phyloP scores from a whole-genome alignment of 257 asterid genomes.

The Nicotiana attenuata region DNA sequence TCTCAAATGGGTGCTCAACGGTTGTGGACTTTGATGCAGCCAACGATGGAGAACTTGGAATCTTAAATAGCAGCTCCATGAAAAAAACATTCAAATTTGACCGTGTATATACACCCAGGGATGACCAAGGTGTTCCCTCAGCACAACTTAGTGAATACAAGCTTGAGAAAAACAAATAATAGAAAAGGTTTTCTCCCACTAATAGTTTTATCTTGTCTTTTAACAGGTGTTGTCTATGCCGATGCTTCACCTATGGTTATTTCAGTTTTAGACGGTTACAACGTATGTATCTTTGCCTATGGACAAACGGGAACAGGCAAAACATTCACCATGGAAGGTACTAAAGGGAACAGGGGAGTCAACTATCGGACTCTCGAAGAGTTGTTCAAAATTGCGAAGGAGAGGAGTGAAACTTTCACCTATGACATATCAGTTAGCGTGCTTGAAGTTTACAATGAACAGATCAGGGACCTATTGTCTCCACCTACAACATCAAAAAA shows the following conservation, averaged over 20 bases:
- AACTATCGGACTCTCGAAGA: constrained; percentile 89
- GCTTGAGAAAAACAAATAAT: background rate
- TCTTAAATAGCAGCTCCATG: constrained; percentile 45
- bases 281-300: constrained; percentile 94
- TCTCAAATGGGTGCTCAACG: constrained; percentile 48
- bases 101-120: constrained; percentile 84
- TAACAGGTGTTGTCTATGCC: constrained; percentile 77
- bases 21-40: constrained; percentile 87
- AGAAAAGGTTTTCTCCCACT: background rate
- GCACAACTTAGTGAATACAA: background rate
- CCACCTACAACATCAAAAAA: constrained; percentile 65
- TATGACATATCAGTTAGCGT: constrained; percentile 91
- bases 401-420: constrained; percentile 57
- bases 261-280: constrained; percentile 96
- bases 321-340: constrained; percentile 99
- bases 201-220: constrained; percentile 1
- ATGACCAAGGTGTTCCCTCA: constrained; percentile 67
- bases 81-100: constrained; percentile 80
- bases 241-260: constrained; percentile 95
- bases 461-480: constrained; percentile 82
- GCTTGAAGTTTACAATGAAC: constrained; percentile 98
- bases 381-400: constrained; percentile 64
- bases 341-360: constrained; percentile 77
- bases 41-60: constrained; percentile 90
- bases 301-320: constrained; percentile 99